Evolutionary conservation across 495 filamentous ascomycete species (phyloP).

Genomic region (Penicillium roqueforti): DNA sequence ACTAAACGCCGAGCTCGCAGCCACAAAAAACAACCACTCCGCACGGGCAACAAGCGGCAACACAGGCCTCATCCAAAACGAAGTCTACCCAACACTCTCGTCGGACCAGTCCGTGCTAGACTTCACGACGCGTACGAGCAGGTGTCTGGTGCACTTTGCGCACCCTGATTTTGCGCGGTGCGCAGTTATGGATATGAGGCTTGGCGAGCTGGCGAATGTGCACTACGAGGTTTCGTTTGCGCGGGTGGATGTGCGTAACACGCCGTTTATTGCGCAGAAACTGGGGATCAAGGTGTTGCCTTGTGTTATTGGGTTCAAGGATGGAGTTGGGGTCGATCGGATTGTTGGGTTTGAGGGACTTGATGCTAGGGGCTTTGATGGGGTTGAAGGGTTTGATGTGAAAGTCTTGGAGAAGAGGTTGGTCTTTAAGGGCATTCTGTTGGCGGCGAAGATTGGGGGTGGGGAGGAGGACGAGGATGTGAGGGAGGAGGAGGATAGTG

Average conservation of each 20-base stretch:
- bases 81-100: conserved; percentile 54
- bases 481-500: conserved; percentile 32
- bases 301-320: conserved; percentile 69
- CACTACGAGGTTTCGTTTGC: conserved; percentile 70
- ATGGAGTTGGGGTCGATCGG: conserved; percentile 62
- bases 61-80: conserved; percentile 31
- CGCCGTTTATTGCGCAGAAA: conserved; percentile 68
- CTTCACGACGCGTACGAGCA: conserved; percentile 60
- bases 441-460: conserved; percentile 47
- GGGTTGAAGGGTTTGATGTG: conserved; percentile 57
- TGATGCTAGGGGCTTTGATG: conserved; percentile 51
- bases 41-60: conserved; percentile 21
- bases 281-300: conserved; percentile 67
- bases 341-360: conserved; percentile 74
- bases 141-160: conserved; percentile 70
- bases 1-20: conserved; percentile 59
- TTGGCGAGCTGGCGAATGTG: conserved; percentile 55
- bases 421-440: conserved; percentile 54
- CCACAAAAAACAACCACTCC: conserved; percentile 36
- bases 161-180: conserved; percentile 73
- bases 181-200: conserved; percentile 61
- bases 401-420: conserved; percentile 61
- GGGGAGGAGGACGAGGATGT: conserved; percentile 37
- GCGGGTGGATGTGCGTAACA: conserved; percentile 65
- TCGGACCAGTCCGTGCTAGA: conserved; percentile 66